Evolutionary conservation across 805 yeast genomes (phyloP), one percentile per base, ranked within the genome.

Genomic region (Jamesozyma piceae): DNA sequence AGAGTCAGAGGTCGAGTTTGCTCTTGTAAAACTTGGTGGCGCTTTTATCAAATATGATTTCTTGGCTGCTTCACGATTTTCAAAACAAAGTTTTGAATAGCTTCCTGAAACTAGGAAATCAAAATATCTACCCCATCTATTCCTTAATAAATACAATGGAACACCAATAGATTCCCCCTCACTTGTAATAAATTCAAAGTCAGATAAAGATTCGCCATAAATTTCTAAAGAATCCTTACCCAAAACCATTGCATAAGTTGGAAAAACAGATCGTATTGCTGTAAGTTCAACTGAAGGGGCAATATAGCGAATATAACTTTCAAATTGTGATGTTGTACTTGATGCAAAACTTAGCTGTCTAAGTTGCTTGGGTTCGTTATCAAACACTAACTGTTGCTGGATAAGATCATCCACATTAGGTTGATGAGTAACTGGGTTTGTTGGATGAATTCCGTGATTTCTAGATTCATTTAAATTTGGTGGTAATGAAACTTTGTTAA

Each of bases 101-200:
- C 81, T 83, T 50, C 73, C 72, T 0, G 87, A 69, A 28, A 83
- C 57, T 20, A 82, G 50, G 48, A 71, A 70, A 48, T 80, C 79
- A 54, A 84, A 84, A 46, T 74, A 79, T 29, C 75, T 60, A 0
- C 92, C 92, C 94, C 94, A 84, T 53, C 94, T 67, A 49, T 78
- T 80, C 49, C 83, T 69, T 40, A 84, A 66, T 3, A 83, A 64
- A 47, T 67, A 69, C 39, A 77, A 47, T 0, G 89, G 82, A 9
- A 80, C 77, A 0, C 81, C 77, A 14, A 81, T 68, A 15, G 78
- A 62, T 39, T 77, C 79, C 3, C 89, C 90, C 49, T 78, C 84
- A 14, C 75, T 68, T 1, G 84, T 74, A 10, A 83, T 71, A 38
- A 84, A 65, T 57, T 82, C 88, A 53, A 84, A 78, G 60, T 84